Evolutionary conservation across 805 yeast genomes (phyloP), one percentile per base, ranked within the genome.

Genomic region (Candida peoriensis): DNA sequence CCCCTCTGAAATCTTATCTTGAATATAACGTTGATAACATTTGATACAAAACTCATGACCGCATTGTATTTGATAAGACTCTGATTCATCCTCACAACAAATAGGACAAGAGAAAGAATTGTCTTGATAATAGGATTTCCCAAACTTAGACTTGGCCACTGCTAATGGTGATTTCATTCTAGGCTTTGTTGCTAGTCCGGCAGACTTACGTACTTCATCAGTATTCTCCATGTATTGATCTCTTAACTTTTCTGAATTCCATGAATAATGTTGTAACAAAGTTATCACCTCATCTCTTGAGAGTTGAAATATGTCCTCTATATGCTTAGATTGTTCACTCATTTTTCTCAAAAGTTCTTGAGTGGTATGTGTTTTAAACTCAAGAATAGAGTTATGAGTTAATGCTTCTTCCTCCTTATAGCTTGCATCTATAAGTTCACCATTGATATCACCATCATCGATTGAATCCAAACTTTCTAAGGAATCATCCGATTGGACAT

Each of bases 11-110:
- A 63, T 42, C 37, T 68, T 66, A 32, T 68, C 73, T 6, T 60
- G 49, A 14, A 82, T 60, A 53, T 86, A 89, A 22, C 66, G 66
- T 12, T 61, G 51, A 54, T 81, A 89, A 56, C 98, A 90, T 10
- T 60, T 62, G 2, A 64, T 46, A 54, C 98, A 93, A 46, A 66
- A 82, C 33, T 62, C 64, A 56, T 90, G 96, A 8, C 68, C 70
- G 57, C 97, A 93, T 12, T 67, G 67, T 13, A 86, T 55, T 3
- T 69, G 57, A 47, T 76, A 84, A 28, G 69, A 47, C 38, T 57
- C 36, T 0, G 52, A 50, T 19, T 62, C 64, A 1, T 70, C 72
- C 16, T 80, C 81, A 54, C 86, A 84, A 57, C 96, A 89, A n/a
- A 89, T 78, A 12, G 57, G 48, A 54, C 96, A 87, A 19, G 54